Percentiles rank a stretch among this genome's conserved stretches.
Conservation (phyloP, 768 basidiomycete genomes). For the Tubosaeta sp. region DNA sequence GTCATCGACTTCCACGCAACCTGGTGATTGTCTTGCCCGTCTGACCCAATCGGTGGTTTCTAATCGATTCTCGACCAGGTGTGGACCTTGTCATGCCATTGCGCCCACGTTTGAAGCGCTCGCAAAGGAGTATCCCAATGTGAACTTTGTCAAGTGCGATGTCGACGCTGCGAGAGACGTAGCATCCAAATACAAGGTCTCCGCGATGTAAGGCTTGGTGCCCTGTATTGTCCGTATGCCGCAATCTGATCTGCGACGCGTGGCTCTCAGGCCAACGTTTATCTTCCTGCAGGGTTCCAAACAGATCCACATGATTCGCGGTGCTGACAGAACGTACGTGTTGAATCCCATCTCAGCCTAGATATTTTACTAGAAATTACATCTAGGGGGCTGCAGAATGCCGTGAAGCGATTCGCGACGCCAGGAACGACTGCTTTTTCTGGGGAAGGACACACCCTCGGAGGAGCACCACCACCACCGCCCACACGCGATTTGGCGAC, state of each 20-base stretch:
- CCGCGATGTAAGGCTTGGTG: slow-evolving; percentile 59
- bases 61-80: slow-evolving; percentile 45
- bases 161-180: slow-evolving; percentile 71
- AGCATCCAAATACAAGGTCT: slow-evolving; percentile 54
- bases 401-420: slow-evolving; percentile 50
- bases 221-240: neutral
- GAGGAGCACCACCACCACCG: slow-evolving; percentile 40
- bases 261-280: slow-evolving; percentile 68
- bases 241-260: neutral
- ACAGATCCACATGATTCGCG: slow-evolving; percentile 69
- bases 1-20: slow-evolving; percentile 86
- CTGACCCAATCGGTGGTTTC: slow-evolving; percentile 1
- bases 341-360: neutral
- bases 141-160: slow-evolving; percentile 83
- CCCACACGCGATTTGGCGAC: slow-evolving; percentile 30
- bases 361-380: slow-evolving; percentile 3
- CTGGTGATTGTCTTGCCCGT: slow-evolving; percentile 45
- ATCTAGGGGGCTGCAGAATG: slow-evolving; percentile 55
- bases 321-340: slow-evolving; percentile 63
- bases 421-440: slow-evolving; percentile 45
- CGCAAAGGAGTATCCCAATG: slow-evolving; percentile 60
- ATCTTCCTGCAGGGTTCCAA: slow-evolving; percentile 65
- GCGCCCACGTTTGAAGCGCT: slow-evolving; percentile 72
- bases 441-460: slow-evolving; percentile 73
- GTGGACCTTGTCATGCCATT: slow-evolving; percentile 81